Base-by-base conservation (phyloP, 805 yeast genomes). In the Grigorovia transvaalensis region DNA sequence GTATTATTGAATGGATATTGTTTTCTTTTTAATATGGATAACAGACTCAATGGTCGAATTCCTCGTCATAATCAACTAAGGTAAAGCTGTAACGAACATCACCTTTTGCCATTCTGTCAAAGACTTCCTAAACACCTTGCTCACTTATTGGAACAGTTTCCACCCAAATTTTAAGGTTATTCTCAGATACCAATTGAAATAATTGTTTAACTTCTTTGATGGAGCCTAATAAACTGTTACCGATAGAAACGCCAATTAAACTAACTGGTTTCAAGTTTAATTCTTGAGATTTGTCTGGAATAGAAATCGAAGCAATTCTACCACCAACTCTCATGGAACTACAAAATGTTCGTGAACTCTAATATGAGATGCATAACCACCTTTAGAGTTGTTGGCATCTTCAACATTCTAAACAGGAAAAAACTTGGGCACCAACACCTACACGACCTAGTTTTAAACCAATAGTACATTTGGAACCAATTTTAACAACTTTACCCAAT, bases 401-500 rank as follows among this genome's bases (percentile, higher is more conserved):
- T 23, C 27, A 23, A 70, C 95, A 87, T n/a, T 76, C 69, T 51
- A 74, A 66, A 71, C 95, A 86, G 42, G 85, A 71, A 53, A 69
- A 70, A 27, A 75, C 72, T 61, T 79, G 82, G 27, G 93, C 76
- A 51, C 91, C 95, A 5, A 85, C 76, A 51, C 91, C 95, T 29
- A 85, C 93, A 57, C 88, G 74, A 57, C 95, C 95, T 19, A 82
- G 64, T 74, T 77, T 70, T 69, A 74, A 50, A 54, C 71, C 69
- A 9, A 63, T 58, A 9, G 67, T 64, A 56, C 85, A 80, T 40
- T 75, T 69, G 15, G 72, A 57, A 52, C 93, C 95, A 43, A 83
- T 71, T 41, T 71, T 73, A n/a, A 77, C 71, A 33, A 82, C 82
- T 41, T 64, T 70, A 44, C 88, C 88, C 88, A 46, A 83, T 70